These are phyloP conservation scores for Rauvolfia tetraphylla DNA, from an alignment of 257 asterid genomes.

Conservation along the genomic window DNA sequence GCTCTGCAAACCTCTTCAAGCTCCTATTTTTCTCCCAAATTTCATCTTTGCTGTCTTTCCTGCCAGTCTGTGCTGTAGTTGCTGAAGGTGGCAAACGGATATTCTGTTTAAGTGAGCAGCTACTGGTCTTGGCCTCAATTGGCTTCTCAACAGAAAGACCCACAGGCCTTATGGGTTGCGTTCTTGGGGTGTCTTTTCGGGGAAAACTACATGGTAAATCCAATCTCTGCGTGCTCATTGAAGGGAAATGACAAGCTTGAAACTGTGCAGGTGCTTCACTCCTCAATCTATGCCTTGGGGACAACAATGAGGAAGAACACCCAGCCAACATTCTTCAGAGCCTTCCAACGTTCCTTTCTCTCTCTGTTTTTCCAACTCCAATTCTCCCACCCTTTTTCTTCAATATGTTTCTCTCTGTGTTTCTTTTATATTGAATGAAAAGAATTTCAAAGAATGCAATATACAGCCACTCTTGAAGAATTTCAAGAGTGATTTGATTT, in stretches of 20 bases:
- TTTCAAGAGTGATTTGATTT: neutral
- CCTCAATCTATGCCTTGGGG: constrained; percentile 92
- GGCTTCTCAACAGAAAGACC: constrained; percentile 70
- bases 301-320: constrained; percentile 83
- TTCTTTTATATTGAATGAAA: constrained; percentile 18
- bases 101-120: constrained; percentile 61
- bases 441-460: constrained; percentile 28
- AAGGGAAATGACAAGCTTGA: constrained; percentile 79
- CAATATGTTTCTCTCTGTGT: constrained; percentile 21
- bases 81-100: constrained; percentile 65
- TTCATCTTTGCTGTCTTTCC: constrained; percentile 44
- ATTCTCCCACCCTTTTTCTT: constrained; percentile 43
- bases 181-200: constrained; percentile 54
- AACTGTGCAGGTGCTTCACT: constrained; percentile 77
- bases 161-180: constrained; percentile 69
- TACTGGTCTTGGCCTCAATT: constrained; percentile 40
- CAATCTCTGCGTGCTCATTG: constrained; percentile 96
- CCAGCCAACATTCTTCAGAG: constrained; percentile 96
- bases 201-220: constrained; percentile 75
- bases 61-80: constrained; percentile 25
- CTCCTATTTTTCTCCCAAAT: constrained; percentile 53
- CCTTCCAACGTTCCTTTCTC: constrained; percentile 36
- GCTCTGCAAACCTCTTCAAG: constrained; percentile 67
- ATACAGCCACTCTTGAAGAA: constrained; percentile 16
- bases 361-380: constrained; percentile 34